A percentile compares a stretch with the other conserved stretches of the same genome.
phyloP scores from a whole-genome alignment of 2,329 filamentous ascomycete species.

The Colletotrichum sp. region DNA sequence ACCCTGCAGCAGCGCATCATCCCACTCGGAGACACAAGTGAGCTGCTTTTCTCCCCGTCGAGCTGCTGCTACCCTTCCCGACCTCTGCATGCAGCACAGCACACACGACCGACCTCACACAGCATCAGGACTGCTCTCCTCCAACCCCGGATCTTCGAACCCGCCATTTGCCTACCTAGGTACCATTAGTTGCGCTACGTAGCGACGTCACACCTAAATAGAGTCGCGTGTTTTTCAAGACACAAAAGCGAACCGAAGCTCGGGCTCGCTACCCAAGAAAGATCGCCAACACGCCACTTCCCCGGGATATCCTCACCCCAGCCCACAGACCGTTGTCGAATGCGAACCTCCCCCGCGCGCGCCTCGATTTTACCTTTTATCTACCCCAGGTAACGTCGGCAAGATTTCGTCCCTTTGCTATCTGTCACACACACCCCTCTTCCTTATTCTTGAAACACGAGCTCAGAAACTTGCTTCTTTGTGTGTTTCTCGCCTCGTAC shows the following conservation, averaged over 20 bases:
- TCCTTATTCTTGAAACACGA: slow-evolving; percentile 2
- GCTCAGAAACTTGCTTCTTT: not conserved
- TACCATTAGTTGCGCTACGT: not conserved
- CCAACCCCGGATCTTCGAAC: not conserved
- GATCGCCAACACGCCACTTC: not conserved
- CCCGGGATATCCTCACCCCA: slow-evolving; percentile 1
- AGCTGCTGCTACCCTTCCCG: not conserved
- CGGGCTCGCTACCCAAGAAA: not conserved
- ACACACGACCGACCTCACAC: not conserved
- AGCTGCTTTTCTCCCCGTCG: not conserved
- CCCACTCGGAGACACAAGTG: not conserved
- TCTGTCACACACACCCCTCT: not conserved
- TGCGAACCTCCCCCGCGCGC: not conserved
- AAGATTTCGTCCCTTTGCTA: not conserved
- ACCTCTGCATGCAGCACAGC: not conserved
- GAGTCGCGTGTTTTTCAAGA: not conserved
- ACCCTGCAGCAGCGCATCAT: slow-evolving; percentile 6
- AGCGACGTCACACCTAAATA: not conserved
- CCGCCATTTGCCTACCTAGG: not conserved
- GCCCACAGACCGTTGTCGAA: not conserved
- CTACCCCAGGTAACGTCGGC: slow-evolving; percentile 5
- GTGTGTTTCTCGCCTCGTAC: not conserved
- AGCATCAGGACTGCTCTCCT: not conserved
- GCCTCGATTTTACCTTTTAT: not conserved
- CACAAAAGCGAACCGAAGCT: not conserved